Evolutionary conservation across 202 grass and related monocot genomes (phyloP).

Genomic region (Schoenoplectus triqueter): DNA sequence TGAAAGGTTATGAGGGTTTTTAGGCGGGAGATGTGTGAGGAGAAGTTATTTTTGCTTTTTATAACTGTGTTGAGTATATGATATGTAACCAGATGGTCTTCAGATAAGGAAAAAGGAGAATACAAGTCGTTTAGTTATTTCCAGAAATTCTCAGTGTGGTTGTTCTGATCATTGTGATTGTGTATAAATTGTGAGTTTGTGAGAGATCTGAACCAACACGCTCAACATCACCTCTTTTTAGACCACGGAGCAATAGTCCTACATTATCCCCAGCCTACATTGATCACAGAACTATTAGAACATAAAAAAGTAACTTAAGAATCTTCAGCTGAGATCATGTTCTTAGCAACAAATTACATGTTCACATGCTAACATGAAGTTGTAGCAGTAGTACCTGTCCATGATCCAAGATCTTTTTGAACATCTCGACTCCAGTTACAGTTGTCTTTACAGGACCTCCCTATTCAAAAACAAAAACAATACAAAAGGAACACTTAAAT

Average conservation of each 20-base stretch:
- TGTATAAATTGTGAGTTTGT: too few relatives aligned
- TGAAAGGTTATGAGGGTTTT: too few relatives aligned
- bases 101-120: too few relatives aligned
- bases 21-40: too few relatives aligned
- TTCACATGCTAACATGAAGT: slow-evolving; percentile 12
- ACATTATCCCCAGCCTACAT: slow-evolving; percentile 96
- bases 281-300: not conserved
- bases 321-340: not conserved
- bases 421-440: slow-evolving; percentile 99
- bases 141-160: too few relatives aligned
- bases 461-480: slow-evolving; percentile 46
- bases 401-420: slow-evolving; percentile 98
- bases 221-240: slow-evolving; percentile 90
- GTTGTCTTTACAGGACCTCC: slow-evolving; percentile 86
- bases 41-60: too few relatives aligned
- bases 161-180: too few relatives aligned
- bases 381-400: slow-evolving; percentile 65
- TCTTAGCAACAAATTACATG: slow-evolving; percentile 17
- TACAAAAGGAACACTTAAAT: not conserved
- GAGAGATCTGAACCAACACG: too few relatives aligned
- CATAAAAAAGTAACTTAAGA: not conserved
- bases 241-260: slow-evolving; percentile 90
- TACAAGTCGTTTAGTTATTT: too few relatives aligned
- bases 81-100: too few relatives aligned
- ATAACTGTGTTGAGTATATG: too few relatives aligned